Conservation (phyloP, 108 stramenopile genomes). For the Pinguiococcus pyrenoidosus region DNA sequence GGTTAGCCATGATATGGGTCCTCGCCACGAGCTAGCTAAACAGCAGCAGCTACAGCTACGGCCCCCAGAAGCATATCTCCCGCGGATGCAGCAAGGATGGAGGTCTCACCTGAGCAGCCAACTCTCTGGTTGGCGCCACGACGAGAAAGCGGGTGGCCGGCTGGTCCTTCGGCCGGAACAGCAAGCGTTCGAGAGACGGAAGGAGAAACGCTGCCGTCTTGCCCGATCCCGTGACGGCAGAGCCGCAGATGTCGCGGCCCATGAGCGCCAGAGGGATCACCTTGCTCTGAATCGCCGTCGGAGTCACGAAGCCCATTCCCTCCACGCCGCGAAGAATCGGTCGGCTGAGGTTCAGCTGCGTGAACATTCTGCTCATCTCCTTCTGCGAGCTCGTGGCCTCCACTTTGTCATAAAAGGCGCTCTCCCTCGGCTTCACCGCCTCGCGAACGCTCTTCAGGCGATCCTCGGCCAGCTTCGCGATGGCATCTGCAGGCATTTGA, state of each 20-base stretch:
- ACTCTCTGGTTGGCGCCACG: conserved; percentile 63
- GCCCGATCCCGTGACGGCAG: conserved; percentile 64
- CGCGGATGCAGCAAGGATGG: neutral
- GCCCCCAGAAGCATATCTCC: neutral
- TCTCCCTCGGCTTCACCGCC: conserved; percentile 7
- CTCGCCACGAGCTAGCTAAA: conserved; percentile 91
- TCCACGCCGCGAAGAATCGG: conserved; percentile 82
- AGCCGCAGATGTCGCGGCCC: conserved; percentile 77
- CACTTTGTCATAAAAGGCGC: neutral
- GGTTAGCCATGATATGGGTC: conserved; percentile 70
- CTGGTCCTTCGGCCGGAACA: conserved; percentile 63
- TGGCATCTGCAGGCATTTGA: conserved; percentile 8
- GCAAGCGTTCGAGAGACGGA: conserved; percentile 77
- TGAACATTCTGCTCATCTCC: too few species aligned
- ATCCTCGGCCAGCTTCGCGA: conserved; percentile 14
- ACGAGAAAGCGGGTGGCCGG: conserved; percentile 62
- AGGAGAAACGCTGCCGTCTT: conserved; percentile 94
- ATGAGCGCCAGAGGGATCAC: conserved; percentile 49
- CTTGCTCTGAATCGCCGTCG: conserved; percentile 81
- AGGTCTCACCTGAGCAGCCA: conserved; percentile 4
- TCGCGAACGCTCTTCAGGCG: conserved; percentile 14
- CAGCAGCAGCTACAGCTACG: neutral
- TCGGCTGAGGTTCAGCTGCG: conserved; percentile 74
- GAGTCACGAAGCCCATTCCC: conserved; percentile 77
- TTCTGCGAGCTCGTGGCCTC: neutral